A percentile compares a stretch with the other conserved stretches of the same genome.
Evolutionary conservation across 441 rosid genomes (phyloP).

Genomic region (Macaranga tanarius): DNA sequence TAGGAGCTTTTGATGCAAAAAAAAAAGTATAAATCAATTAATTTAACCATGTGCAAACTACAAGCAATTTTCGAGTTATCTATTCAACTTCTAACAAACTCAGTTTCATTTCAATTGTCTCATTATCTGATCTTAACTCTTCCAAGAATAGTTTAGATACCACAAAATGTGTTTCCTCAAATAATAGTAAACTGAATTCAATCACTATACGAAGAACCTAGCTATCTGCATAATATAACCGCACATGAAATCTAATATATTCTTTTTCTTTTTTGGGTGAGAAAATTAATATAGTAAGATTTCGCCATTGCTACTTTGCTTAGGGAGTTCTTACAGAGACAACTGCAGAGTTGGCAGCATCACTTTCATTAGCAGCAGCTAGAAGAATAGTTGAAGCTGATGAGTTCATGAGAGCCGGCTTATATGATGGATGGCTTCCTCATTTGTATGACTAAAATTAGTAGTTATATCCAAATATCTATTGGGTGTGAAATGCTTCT

Average conservation of each 20-base stretch:
- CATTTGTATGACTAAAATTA: constrained; percentile 50
- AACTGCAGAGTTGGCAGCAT: constrained; percentile 91
- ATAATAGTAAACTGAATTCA: neutral
- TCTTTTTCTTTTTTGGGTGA: neutral
- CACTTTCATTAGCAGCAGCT: constrained; percentile 82
- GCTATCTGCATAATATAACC: neutral
- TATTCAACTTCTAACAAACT: too few species aligned
- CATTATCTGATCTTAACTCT: too few species aligned
- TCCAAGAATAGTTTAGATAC: too few species aligned
- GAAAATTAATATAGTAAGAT: constrained; percentile 4
- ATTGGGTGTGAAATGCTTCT: neutral
- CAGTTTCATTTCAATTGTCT: too few species aligned
- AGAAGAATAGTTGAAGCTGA: constrained; percentile 97
- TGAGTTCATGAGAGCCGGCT: constrained; percentile 89
- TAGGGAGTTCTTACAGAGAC: constrained; percentile 98
- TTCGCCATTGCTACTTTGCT: constrained; percentile 18
- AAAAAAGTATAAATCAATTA: too few species aligned
- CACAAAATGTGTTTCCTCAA: too few species aligned
- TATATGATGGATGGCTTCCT: constrained; percentile 98
- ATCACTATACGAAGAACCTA: neutral
- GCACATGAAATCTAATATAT: neutral
- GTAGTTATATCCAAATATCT: neutral
- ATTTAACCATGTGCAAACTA: too few species aligned
- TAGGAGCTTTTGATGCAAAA: too few species aligned
- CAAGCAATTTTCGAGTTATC: too few species aligned